Evolutionary conservation across 805 yeast species (phyloP).

Genomic region (Lipomyces starkeyi): DNA sequence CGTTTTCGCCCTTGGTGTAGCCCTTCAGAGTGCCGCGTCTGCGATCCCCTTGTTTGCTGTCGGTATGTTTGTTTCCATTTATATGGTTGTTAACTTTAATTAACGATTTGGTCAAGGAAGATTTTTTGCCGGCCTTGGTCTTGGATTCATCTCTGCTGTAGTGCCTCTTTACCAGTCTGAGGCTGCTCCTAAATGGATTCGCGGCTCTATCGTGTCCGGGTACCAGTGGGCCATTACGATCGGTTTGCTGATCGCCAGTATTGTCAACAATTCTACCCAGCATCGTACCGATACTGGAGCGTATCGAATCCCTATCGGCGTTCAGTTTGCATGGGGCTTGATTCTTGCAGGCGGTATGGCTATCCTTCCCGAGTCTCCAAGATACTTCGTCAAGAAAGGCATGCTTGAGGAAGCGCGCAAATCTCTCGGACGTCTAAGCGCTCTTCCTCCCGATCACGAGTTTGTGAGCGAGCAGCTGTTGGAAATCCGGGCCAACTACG

Average conservation of each 20-base stretch:
- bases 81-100: not conserved
- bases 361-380: constrained; percentile 74
- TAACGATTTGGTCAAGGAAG: constrained; percentile 55
- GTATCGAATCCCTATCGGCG: constrained; percentile 79
- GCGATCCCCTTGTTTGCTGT: constrained; percentile 61
- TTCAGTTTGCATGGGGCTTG: constrained; percentile 71
- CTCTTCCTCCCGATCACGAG: constrained; percentile 52
- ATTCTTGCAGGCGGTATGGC: constrained; percentile 49
- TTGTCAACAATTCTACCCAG: constrained; percentile 45
- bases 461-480: constrained; percentile 53
- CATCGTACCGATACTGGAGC: constrained; percentile 70
- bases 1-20: constrained; percentile 72
- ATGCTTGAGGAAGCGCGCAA: constrained; percentile 61
- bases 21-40: constrained; percentile 66
- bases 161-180: constrained; percentile 82
- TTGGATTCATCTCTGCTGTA: constrained; percentile 77
- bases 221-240: constrained; percentile 76
- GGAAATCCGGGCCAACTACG: constrained; percentile 53
- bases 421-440: constrained; percentile 57
- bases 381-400: constrained; percentile 67
- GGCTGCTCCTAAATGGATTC: constrained; percentile 75
- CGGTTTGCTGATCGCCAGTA: constrained; percentile 68
- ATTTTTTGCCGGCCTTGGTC: constrained; percentile 70
- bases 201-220: constrained; percentile 80
- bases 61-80: constrained; percentile 51